Evolutionary conservation across 2,329 filamentous ascomycete species (phyloP).

Genomic region (Cladosporium phlei): DNA sequence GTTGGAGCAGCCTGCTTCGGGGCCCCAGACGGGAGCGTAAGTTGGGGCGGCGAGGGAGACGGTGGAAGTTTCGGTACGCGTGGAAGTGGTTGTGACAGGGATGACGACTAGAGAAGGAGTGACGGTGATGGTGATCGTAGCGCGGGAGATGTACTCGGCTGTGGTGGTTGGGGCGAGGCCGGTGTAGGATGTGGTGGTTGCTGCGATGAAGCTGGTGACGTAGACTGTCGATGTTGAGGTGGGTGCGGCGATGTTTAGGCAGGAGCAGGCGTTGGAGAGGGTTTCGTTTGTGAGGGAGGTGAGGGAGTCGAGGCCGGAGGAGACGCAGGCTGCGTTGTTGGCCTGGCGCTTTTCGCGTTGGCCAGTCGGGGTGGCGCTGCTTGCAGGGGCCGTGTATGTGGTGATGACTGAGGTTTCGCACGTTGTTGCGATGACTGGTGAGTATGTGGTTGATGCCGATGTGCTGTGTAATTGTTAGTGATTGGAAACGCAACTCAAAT

Average conservation of each 20-base stretch:
- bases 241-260: constrained; percentile 7
- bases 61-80: constrained; percentile 16
- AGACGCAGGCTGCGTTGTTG: constrained; percentile 1
- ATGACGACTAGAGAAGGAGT: constrained; percentile 6
- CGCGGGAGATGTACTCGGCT: constrained; percentile 15
- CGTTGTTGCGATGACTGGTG: constrained; percentile 5
- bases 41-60: constrained; percentile 22
- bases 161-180: constrained; percentile 16
- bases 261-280: constrained; percentile 12
- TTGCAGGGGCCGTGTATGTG: constrained; percentile 9
- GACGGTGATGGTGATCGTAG: constrained; percentile 16
- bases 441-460: not conserved
- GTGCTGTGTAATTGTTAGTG: not conserved
- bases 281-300: constrained; percentile 2
- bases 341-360: constrained; percentile 3
- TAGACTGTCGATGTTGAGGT: constrained; percentile 19
- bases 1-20: constrained; percentile 19
- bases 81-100: constrained; percentile 16
- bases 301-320: constrained; percentile 3
- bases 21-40: constrained; percentile 24
- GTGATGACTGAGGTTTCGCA: constrained; percentile 3
- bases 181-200: constrained; percentile 15
- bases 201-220: constrained; percentile 15
- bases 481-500: not conserved
- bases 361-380: not conserved